Base-by-base conservation (phyloP, 148 eudicot species). In the Selenicereus undatus region DNA sequence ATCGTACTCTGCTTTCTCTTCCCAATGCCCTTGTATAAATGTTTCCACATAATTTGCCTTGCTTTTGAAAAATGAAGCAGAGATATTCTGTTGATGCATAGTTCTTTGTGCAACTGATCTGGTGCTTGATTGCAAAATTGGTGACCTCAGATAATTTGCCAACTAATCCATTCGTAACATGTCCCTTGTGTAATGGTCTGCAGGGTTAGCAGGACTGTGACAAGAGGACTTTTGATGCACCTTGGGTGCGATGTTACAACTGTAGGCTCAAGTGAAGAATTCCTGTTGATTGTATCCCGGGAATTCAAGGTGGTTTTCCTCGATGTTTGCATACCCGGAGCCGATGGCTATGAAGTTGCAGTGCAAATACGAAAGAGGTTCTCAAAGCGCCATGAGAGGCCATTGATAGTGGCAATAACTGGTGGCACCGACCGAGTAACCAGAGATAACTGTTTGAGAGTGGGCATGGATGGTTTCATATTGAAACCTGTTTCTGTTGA, bases 401-500 rank as follows among this genome's bases (percentile, higher is more conserved):
- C 96, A 7, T 76, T 87, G 10, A 85, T 95, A 24, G 87, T 95
- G 27, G 98, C 89, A 29, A 86, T 95, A 30, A 87, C 91, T 7
- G 86, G 86, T 2, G 90, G 83, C 86, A 86, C 88, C 10, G 98
- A 95, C 83, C 86, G 86, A 73, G 72, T 75, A 24, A 83, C 88
- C 39, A 88, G 88, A 75, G 97, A 93, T 66, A 88, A 86, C 81
- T 93, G 95, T 78, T 52, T 85, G 76, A 87, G 93, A 79, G 91
- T 88, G 18, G 97, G 98, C 21, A 90, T 95, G 89, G 91, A 91
- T 73, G 97, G 96, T 71, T 89, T 90, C 75, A 68, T 93, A 58
- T 80, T 88, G 80, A 95, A 95, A 84, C 98, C 97, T 22, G 85
- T 93, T 17, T 91, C 97, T 3, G 88, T 95, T 48, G 98, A 95